These are phyloP conservation scores for Cryptococcus sp. DNA, from an alignment of 1,284 basidiomycete genomes.

Conservation along the genomic window DNA sequence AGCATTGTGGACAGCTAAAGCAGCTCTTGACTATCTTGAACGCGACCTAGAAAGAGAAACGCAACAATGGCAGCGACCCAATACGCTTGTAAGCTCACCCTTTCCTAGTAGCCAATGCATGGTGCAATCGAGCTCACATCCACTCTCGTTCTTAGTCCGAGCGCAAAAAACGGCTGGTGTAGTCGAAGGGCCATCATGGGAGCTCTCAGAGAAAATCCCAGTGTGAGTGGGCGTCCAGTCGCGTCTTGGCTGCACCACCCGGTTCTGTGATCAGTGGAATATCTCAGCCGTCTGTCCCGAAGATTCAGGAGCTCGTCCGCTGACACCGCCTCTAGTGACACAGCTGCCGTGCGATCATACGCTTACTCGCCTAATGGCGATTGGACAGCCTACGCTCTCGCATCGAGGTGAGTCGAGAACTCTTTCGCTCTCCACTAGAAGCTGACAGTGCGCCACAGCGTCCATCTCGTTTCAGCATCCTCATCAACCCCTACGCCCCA, in stretches of 20 bases:
- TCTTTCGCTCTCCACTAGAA: neutral
- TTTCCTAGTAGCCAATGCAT: conserved; percentile 5
- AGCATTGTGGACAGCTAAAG: neutral
- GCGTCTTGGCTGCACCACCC: neutral
- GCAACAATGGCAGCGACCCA: conserved; percentile 23
- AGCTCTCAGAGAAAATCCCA: conserved; percentile 66
- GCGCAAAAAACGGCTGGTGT: conserved; percentile 91
- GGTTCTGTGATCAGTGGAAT: neutral
- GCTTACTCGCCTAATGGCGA: conserved; percentile 86
- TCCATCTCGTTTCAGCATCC: conserved; percentile 36
- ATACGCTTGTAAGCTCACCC: conserved; percentile 64
- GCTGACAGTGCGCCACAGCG: conserved; percentile 26
- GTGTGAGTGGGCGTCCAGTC: conserved; percentile 46
- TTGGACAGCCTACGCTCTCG: conserved; percentile 79
- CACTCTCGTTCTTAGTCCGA: conserved; percentile 62
- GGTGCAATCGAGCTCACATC: neutral
- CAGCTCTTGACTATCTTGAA: too few relatives aligned
- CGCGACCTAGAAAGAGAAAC: too few relatives aligned
- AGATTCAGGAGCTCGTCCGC: neutral
- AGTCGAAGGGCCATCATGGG: conserved; percentile 78
- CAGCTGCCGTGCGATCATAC: conserved; percentile 63
- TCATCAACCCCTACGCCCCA: conserved; percentile 28
- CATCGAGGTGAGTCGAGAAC: conserved; percentile 44
- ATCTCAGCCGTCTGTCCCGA: neutral
- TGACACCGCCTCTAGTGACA: conserved; percentile 56